A percentile compares a stretch with the other conserved stretches of the same genome.
These are phyloP conservation scores for Rhytidhysteron rufulum DNA, from an alignment of 2,329 filamentous ascomycete genomes.

Conservation along the genomic window DNA sequence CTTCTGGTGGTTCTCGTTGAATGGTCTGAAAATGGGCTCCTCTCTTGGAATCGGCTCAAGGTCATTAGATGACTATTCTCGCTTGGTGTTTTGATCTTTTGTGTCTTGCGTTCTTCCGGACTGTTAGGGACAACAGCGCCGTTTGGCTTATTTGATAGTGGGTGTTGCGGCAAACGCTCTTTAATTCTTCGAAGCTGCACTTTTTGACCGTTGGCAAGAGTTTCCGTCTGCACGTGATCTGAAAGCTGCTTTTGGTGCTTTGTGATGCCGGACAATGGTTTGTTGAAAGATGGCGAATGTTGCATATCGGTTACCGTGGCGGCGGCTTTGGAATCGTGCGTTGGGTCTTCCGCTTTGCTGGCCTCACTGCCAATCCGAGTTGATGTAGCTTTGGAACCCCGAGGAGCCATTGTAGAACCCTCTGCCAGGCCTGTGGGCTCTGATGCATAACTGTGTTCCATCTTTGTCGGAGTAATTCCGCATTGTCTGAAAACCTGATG, in stretches of 20 bases:
- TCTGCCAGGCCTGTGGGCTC: too few species aligned
- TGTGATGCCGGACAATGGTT: background rate
- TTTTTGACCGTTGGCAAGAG: conserved; percentile 21
- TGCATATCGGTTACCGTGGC: conserved; percentile 6
- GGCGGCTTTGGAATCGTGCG: too few species aligned
- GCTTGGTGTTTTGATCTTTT: background rate
- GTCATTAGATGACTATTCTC: background rate
- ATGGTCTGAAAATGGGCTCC: too few species aligned
- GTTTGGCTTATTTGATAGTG: background rate
- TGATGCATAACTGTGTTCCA: background rate
- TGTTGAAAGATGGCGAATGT: conserved; percentile 9
- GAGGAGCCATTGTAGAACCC: too few species aligned
- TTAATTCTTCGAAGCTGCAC: conserved; percentile 21
- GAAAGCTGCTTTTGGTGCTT: conserved; percentile 7
- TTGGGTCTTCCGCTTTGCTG: too few species aligned
- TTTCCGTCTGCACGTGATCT: conserved; percentile 9
- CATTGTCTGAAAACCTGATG: conserved; percentile 18
- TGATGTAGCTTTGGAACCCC: too few species aligned
- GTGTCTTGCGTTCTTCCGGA: too few species aligned
- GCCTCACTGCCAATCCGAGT: too few species aligned
- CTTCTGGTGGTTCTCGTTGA: background rate
- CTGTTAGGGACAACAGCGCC: too few species aligned
- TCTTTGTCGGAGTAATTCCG: background rate
- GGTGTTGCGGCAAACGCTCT: conserved; percentile 13
- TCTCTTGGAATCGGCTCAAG: too few species aligned